Base-by-base conservation (phyloP, 768 basidiomycete species). In the Lentinula aciculospora region DNA sequence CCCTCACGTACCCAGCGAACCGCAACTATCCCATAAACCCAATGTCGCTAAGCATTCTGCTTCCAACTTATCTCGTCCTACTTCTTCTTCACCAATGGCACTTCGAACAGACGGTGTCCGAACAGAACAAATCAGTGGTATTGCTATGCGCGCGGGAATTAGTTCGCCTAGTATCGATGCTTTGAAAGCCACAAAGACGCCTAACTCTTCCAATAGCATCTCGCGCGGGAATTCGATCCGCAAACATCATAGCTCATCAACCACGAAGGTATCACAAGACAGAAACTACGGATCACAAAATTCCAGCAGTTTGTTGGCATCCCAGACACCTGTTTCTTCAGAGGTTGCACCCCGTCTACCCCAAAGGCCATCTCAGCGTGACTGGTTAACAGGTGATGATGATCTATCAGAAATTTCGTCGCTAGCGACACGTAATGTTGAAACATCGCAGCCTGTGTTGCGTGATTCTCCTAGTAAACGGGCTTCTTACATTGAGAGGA, bases 381-480 rank as follows among this genome's bases (percentile, higher is more conserved):
- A 58, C 37, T 90, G 90, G 89, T 71, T 93, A 32, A 90, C 91
- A 17, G 90, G 90, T 8, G 80, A 81, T 55, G 81, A 83, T 57
- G 76, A 79, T 44, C 25, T 60, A 60, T 19, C 62, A 60, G n/a
- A 60, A 66, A 60, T 53, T 36, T 60, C 19, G 15, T 64, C 59
- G 32, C 66, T 47, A 39, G 64, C 58, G 56, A 64, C 17, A 58
- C 64, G 40, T 31, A 15, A 47, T 31, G 42, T 58, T 27, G 54
- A 57, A 40, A 34, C 67, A 37, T 71, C 74, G 46, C 68, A 74
- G 21, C 80, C 85, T 3, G 72, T 86, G 29, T 69, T 89, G 51
- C 83, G 88, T 56, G 81, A 85, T 19, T 87, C 86, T 17, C 86
- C 86, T 21, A 82, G 83, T 66, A 90, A 89, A 70, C 82, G 86